Evolutionary conservation across 2,329 filamentous ascomycete species (phyloP).

Genomic region (Penicillium brevicompactum): DNA sequence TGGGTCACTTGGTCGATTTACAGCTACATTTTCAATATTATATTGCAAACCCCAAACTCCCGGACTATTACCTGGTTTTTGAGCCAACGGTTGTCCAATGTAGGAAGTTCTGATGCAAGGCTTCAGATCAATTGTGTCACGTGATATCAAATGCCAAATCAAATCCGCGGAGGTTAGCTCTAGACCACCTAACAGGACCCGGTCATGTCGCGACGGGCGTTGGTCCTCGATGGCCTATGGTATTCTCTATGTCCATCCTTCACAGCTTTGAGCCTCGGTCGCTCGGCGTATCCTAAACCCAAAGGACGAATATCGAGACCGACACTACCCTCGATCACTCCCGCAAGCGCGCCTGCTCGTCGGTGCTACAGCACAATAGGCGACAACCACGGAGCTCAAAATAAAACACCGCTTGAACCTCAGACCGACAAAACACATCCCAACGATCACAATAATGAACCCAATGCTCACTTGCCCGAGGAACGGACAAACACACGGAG

Average conservation of each 20-base stretch:
- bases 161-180: constrained; percentile 6
- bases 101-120: neutral
- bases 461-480: neutral
- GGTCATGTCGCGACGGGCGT: constrained; percentile 36
- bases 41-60: constrained; percentile 15
- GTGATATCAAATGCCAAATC: constrained; percentile 14
- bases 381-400: neutral
- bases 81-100: neutral
- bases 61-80: neutral
- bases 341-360: constrained; percentile 14
- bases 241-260: constrained; percentile 45
- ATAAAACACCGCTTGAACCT: neutral
- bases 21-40: constrained; percentile 18
- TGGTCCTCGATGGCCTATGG: constrained; percentile 44
- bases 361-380: constrained; percentile 21
- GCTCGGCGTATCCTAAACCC: constrained; percentile 12
- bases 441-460: neutral
- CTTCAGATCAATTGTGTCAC: constrained; percentile 5
- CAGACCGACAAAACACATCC: neutral
- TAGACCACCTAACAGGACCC: constrained; percentile 10
- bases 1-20: constrained; percentile 26
- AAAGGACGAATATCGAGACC: constrained; percentile 9
- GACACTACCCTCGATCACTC: constrained; percentile 6
- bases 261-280: constrained; percentile 19
- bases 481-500: neutral